Evolutionary conservation across 176 grass and related monocot genomes (phyloP).

Genomic region (Melocanna baccifera): DNA sequence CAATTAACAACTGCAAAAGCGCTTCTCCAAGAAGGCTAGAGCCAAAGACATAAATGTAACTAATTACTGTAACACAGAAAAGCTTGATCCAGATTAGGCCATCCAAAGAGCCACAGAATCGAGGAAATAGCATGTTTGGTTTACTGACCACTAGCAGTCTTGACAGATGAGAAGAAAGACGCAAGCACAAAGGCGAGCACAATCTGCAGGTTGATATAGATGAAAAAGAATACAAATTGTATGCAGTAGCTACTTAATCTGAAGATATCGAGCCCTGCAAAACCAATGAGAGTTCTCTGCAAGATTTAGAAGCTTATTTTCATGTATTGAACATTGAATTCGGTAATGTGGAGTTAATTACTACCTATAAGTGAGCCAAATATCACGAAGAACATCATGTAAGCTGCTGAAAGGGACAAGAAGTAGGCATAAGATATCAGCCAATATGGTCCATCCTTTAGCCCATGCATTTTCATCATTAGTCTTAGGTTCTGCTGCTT

Average conservation of each 20-base stretch:
- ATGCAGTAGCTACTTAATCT: slow-evolving; percentile 53
- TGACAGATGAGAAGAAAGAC: slow-evolving; percentile 58
- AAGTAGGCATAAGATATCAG: slow-evolving; percentile 59
- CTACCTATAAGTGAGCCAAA: slow-evolving; percentile 59
- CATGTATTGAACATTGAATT: not conserved
- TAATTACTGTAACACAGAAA: slow-evolving; percentile 44
- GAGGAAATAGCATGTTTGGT: not conserved
- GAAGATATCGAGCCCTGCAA: slow-evolving; percentile 61
- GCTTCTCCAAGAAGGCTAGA: slow-evolving; percentile 46
- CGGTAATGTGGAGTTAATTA: not conserved
- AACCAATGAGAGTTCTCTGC: not conserved
- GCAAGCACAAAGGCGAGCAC: slow-evolving; percentile 49
- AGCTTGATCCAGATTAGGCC: not conserved
- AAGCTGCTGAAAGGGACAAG: slow-evolving; percentile 45
- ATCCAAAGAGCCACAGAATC: not conserved
- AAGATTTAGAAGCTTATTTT: slow-evolving; percentile 1
- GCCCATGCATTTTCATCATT: slow-evolving; percentile 82
- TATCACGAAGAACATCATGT: slow-evolving; percentile 50
- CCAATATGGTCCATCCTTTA: slow-evolving; percentile 57
- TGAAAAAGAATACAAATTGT: slow-evolving; percentile 64
- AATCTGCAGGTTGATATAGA: slow-evolving; percentile 61
- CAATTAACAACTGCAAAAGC: slow-evolving; percentile 44
- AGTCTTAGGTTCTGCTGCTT: slow-evolving; percentile 65
- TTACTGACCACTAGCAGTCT: slow-evolving; percentile 45
- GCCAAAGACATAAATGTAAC: slow-evolving; percentile 60